phyloP scores from a whole-genome alignment of 2,329 filamentous ascomycete species.

The Fusarium dlaminii region DNA sequence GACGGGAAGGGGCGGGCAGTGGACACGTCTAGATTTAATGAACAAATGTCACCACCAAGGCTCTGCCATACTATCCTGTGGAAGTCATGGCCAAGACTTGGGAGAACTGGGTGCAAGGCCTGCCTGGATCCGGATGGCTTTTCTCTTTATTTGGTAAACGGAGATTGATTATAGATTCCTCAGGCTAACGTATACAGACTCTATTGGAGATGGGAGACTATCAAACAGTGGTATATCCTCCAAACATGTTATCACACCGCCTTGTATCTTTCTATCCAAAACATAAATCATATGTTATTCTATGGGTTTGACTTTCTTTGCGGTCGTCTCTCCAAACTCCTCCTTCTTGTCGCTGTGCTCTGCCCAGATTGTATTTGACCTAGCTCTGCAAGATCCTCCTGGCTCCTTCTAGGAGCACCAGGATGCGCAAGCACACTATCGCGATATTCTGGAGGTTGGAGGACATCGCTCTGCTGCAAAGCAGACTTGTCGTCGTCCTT shows the following conservation, averaged over 20 bases:
- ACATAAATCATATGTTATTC: not conserved
- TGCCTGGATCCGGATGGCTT: not conserved
- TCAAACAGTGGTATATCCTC: slow-evolving; percentile 20
- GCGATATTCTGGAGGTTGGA: slow-evolving; percentile 9
- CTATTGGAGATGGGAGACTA: not conserved
- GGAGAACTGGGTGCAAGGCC: not conserved
- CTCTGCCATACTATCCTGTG: not conserved
- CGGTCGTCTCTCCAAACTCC: slow-evolving; percentile 38
- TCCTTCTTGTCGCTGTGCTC: slow-evolving; percentile 45
- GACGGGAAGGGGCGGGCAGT: not conserved
- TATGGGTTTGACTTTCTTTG: slow-evolving; percentile 18
- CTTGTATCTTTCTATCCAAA: not conserved
- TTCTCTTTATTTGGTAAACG: not conserved
- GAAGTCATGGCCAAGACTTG: not conserved
- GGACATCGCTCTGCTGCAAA: slow-evolving; percentile 10
- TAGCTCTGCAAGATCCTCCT: slow-evolving; percentile 49
- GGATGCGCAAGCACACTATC: slow-evolving; percentile 43
- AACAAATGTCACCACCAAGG: slow-evolving; percentile 9
- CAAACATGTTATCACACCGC: not conserved
- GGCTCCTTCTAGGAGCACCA: slow-evolving; percentile 44
- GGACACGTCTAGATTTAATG: slow-evolving; percentile 1
- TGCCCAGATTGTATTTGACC: slow-evolving; percentile 43
- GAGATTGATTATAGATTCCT: not conserved
- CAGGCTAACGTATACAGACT: not conserved
- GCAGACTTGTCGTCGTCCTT: slow-evolving; percentile 35